Conservation (phyloP, 140 eudicot genomes). For the Anethum foeniculum region DNA sequence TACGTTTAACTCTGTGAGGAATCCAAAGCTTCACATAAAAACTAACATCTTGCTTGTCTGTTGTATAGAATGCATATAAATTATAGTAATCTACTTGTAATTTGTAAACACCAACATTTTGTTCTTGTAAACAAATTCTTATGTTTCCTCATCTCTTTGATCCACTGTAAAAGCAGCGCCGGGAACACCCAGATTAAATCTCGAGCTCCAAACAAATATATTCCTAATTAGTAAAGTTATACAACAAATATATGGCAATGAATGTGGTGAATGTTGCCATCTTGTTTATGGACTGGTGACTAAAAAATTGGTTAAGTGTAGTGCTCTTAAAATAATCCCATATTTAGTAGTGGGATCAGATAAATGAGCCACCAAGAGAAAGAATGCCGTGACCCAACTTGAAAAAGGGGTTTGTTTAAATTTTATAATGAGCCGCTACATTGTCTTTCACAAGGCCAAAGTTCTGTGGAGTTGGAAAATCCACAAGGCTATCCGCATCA, state of each 20-base stretch:
- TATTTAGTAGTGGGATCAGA: neutral
- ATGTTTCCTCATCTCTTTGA: neutral
- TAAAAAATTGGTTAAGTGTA: neutral
- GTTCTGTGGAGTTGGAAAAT: constrained; percentile 43
- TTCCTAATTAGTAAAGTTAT: neutral
- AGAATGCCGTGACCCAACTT: constrained; percentile 2
- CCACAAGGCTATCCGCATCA: constrained; percentile 75
- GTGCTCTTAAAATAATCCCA: neutral
- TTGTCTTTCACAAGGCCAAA: constrained; percentile 31
- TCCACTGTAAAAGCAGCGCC: neutral
- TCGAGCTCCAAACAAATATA: neutral
- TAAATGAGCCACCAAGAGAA: neutral
- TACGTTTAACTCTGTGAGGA: neutral
- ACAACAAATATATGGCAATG: neutral
- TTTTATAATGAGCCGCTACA: neutral
- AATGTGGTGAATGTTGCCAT: too few species aligned
- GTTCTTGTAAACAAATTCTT: neutral
- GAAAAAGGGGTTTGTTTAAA: neutral
- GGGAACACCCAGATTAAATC: neutral
- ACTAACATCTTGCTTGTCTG: neutral
- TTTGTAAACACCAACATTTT: neutral
- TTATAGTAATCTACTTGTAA: neutral
- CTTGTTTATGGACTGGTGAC: neutral
- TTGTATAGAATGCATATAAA: neutral
- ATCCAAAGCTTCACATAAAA: neutral